Percentiles rank a stretch among this genome's conserved stretches.
Conservation (phyloP, 306 rosid genomes). For the Quercus berberidifolia region DNA sequence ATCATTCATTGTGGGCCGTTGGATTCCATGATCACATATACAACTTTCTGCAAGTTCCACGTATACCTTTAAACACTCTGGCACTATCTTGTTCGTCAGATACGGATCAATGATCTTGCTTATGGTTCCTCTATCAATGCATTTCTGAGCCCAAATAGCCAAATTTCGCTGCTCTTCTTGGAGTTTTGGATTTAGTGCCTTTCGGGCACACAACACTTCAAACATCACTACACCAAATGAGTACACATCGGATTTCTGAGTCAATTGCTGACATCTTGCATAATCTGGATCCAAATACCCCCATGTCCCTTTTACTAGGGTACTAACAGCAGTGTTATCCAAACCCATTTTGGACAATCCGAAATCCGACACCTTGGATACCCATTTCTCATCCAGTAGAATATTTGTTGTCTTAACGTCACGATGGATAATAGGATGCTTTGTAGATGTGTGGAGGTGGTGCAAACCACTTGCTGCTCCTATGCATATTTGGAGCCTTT, state of each 20-base stretch:
- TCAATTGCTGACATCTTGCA: background rate
- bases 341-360: conserved; percentile 25
- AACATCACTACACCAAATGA: conserved; percentile 31
- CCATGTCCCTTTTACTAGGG: conserved; percentile 25
- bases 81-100: conserved; percentile 18
- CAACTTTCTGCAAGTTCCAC: conserved; percentile 42
- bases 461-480: conserved; percentile 14
- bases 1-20: conserved; percentile 64
- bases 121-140: conserved; percentile 13
- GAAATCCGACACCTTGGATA: conserved; percentile 28
- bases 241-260: conserved; percentile 24
- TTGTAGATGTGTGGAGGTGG: conserved; percentile 14
- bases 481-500: conserved; percentile 16
- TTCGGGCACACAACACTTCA: conserved; percentile 17
- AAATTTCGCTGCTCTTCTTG: conserved; percentile 4
- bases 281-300: conserved; percentile 38
- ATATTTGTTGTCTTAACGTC: conserved; percentile 27
- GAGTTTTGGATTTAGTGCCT: background rate
- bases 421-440: conserved; percentile 25
- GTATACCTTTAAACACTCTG: conserved; percentile 34
- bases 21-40: conserved; percentile 40
- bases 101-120: conserved; percentile 29
- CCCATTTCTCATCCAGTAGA: conserved; percentile 18
- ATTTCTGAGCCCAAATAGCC: conserved; percentile 3
- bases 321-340: conserved; percentile 12